phyloP scores from a whole-genome alignment of 805 yeast species.

The Millerago galiae region DNA sequence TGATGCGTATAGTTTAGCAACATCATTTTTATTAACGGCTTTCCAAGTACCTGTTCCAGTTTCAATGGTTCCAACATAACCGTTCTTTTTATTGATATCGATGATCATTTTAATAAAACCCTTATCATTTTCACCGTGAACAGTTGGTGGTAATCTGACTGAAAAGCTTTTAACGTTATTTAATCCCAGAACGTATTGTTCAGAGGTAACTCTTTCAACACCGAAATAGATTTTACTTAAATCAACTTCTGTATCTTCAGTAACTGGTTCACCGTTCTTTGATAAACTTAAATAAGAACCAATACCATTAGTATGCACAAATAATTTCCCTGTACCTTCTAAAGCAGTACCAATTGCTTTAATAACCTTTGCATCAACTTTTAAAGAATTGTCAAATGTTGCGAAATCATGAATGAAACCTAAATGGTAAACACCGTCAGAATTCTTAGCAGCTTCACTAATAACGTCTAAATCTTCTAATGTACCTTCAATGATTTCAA shows the following conservation, averaged over 20 bases:
- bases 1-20: conserved; percentile 25
- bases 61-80: conserved; percentile 25
- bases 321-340: neutral
- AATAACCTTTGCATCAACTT: neutral
- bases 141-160: conserved; percentile 21
- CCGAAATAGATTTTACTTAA: neutral
- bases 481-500: conserved; percentile 25
- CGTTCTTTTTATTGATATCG: conserved; percentile 26
- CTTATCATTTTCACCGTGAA: conserved; percentile 27
- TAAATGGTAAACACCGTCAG: conserved; percentile 26
- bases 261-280: neutral
- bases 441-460: conserved; percentile 21
- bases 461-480: conserved; percentile 25
- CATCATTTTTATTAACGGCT: conserved; percentile 28
- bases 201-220: conserved; percentile 12
- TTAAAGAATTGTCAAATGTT: neutral
- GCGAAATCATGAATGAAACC: conserved; percentile 1
- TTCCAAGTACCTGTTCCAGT: conserved; percentile 22
- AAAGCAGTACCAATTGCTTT: neutral
- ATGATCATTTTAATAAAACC: conserved; percentile 22
- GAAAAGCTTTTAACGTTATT: conserved; percentile 23
- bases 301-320: neutral
- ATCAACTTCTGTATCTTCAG: neutral
- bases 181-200: conserved; percentile 11
- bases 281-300: neutral